These are phyloP conservation scores for Phytophthora fragariae DNA, from an alignment of 352 stramenopile genomes.

Conservation along the genomic window DNA sequence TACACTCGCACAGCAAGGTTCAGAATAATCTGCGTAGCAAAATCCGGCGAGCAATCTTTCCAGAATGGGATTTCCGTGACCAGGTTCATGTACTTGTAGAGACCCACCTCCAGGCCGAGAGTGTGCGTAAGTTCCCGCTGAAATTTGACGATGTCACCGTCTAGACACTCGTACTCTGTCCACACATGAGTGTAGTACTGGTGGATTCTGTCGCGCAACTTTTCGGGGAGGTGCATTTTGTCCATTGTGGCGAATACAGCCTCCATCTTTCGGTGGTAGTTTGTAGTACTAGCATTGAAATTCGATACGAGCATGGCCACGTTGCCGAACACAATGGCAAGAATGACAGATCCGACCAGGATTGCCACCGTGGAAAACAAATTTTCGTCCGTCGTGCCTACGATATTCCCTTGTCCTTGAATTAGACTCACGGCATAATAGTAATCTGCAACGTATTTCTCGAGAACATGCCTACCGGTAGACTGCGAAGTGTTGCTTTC, in stretches of 20 bases:
- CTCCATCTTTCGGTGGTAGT: slow-evolving; percentile 1
- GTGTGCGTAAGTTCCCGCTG: neutral
- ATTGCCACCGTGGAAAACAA: neutral
- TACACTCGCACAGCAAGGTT: neutral
- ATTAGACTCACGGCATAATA: slow-evolving; percentile 38
- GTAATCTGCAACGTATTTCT: slow-evolving; percentile 45
- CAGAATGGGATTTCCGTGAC: neutral
- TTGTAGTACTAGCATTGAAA: neutral
- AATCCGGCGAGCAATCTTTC: slow-evolving; percentile 1
- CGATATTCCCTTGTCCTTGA: slow-evolving; percentile 37
- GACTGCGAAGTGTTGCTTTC: neutral
- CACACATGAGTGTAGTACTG: slow-evolving; percentile 1
- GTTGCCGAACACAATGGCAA: neutral
- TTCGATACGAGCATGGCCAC: neutral
- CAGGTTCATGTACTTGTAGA: neutral
- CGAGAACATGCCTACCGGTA: neutral
- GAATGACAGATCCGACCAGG: neutral
- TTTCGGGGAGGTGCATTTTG: neutral
- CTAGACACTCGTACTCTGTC: neutral
- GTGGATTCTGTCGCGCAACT: slow-evolving; percentile 1
- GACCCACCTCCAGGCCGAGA: neutral
- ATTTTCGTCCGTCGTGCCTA: neutral
- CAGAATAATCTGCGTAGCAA: slow-evolving; percentile 1
- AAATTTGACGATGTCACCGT: neutral
- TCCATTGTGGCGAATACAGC: neutral